Evolutionary conservation across 2,329 filamentous ascomycete species (phyloP), one percentile per base, ranked within the genome.

Genomic region (Didymella glomerata): DNA sequence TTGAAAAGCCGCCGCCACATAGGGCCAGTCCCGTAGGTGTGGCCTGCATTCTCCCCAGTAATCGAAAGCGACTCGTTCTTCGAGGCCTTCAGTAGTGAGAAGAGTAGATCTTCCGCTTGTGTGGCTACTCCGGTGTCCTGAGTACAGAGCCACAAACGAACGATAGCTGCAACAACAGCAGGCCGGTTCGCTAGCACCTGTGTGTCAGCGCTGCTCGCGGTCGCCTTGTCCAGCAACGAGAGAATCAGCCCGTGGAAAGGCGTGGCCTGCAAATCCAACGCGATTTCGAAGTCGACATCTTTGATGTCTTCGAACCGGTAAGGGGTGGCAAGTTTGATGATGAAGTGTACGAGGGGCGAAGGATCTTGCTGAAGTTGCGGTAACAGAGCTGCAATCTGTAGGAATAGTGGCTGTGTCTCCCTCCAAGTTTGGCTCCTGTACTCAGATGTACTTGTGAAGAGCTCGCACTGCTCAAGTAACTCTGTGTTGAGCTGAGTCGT

Each of bases 1-100:
- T 81, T 80, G 66, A 89, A 88, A 0, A 89, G 65, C 18, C 87
- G 82, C 68, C 85, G 83, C 86, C 86, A 88, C 68, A 89, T 78
- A 1, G 87, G 73, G 1, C 70, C 74, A 42, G 66, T 65, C 8
- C 67, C 77, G 58, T 73, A 73, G 6, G 66, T 65, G 32, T 74
- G 68, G 13, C 66, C 36, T 22, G 64, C 68, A 44, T 61, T 68
- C 59, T 66, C 70, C 49, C 58, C 67, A 44, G 61, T 62, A 50
- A 80, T 74, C 51, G 86, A 83, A 0, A 65, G 66, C 13, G 74
- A 71, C 38, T 77, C 73, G 18, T 77, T 74, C 64, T 71, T 75
- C 6, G 76, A 77, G 5, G 85, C 77, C 50, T 81, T 79, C 32
- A 89, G 69, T 1, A 89, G 75, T 8, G 80, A 78, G 60, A 82